Evolutionary conservation across 176 grass and related monocot species (phyloP).

Genomic region (Raddia distichophylla): DNA sequence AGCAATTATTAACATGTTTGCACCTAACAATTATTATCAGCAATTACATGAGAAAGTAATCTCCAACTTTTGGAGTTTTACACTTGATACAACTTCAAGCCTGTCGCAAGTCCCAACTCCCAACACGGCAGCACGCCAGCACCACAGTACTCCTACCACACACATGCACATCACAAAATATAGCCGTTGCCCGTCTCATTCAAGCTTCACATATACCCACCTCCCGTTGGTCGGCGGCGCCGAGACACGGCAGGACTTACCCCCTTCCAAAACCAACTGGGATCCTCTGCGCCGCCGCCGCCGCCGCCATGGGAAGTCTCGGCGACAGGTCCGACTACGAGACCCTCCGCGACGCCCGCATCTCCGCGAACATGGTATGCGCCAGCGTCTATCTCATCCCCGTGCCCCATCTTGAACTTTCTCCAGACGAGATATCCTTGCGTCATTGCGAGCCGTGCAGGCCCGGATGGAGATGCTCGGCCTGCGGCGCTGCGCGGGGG

Average conservation of each 20-base stretch:
- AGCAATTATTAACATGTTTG: no score
- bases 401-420: not conserved
- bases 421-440: not conserved
- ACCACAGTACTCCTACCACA: not conserved
- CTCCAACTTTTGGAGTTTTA: no score
- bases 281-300: not conserved
- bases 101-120: no score
- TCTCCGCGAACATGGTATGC: conserved; percentile 72
- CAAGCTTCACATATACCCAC: not conserved
- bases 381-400: not conserved
- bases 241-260: not conserved
- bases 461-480: conserved; percentile 79
- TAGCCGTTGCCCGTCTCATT: conserved; percentile 20
- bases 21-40: no score
- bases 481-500: conserved; percentile 53
- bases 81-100: no score
- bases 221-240: not conserved
- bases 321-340: conserved; percentile 62
- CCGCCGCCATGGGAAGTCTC: conserved; percentile 46
- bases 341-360: conserved; percentile 70
- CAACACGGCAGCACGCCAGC: not conserved
- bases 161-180: not conserved
- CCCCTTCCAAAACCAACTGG: not conserved
- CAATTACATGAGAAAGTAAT: no score
- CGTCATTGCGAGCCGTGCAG: conserved; percentile 29